Conservation (phyloP, 805 yeast species). For the Dipodascus geniculatus region DNA sequence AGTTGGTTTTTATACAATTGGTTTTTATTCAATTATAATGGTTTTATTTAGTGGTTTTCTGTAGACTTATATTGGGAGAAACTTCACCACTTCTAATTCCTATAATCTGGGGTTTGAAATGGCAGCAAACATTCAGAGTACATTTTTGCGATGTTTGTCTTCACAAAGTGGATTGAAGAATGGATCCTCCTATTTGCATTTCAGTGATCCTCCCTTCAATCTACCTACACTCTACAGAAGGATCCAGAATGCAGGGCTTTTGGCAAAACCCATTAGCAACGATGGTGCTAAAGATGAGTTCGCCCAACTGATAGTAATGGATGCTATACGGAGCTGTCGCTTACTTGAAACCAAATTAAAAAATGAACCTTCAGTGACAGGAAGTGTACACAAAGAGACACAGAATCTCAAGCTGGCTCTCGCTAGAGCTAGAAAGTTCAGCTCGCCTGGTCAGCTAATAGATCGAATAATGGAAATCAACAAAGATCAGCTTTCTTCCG, state of each 20-base stretch:
- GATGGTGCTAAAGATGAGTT: too few species aligned
- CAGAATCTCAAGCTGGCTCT: not conserved
- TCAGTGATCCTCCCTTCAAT: constrained; percentile 1
- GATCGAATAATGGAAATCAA: not conserved
- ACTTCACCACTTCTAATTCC: too few species aligned
- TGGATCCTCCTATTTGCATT: not conserved
- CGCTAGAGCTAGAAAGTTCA: not conserved
- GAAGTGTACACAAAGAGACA: not conserved
- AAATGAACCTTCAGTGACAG: not conserved
- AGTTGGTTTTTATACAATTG: too few species aligned
- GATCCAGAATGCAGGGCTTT: not conserved
- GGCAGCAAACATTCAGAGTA: not conserved
- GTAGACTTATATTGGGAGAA: too few species aligned
- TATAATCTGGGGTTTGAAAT: too few species aligned
- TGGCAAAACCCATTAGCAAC: not conserved
- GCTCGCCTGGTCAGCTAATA: not conserved
- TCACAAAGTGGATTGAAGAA: not conserved
- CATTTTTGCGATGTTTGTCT: not conserved
- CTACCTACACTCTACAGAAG: not conserved
- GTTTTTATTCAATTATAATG: too few species aligned
- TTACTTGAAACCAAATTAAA: not conserved
- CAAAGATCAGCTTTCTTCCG: not conserved
- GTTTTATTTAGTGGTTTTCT: too few species aligned
- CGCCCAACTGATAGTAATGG: not conserved
- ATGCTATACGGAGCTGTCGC: not conserved